Evolutionary conservation across 2,329 filamentous ascomycete genomes (phyloP).

Genomic region (Madurella mycetomatis): DNA sequence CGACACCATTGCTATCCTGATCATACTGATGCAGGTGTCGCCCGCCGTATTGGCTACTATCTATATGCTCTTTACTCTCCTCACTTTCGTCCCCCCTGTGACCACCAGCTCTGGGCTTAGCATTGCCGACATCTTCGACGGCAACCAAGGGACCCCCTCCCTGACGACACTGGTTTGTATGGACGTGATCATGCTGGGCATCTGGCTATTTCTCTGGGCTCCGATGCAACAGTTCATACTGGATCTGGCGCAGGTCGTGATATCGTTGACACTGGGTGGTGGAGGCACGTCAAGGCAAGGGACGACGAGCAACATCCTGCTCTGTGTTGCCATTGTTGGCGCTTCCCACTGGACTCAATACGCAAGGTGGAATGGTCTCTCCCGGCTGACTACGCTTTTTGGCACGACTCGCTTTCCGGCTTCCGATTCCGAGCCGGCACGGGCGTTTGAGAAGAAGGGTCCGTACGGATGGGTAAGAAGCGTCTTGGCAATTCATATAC

Average conservation of each 20-base stretch:
- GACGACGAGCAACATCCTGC: conserved; percentile 65
- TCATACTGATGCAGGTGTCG: conserved; percentile 88
- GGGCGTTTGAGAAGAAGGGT: conserved; percentile 52
- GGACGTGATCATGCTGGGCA: conserved; percentile 74
- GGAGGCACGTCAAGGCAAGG: conserved; percentile 66
- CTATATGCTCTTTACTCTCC: conserved; percentile 85
- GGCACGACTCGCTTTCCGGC: conserved; percentile 33
- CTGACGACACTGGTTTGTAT: conserved; percentile 79
- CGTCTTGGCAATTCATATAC: conserved; percentile 67
- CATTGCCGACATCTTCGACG: conserved; percentile 87
- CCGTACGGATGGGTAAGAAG: conserved; percentile 64
- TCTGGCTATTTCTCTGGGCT: conserved; percentile 85
- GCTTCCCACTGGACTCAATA: conserved; percentile 47
- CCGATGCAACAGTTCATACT: conserved; percentile 83
- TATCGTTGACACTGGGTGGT: conserved; percentile 84
- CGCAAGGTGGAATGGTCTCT: conserved; percentile 44
- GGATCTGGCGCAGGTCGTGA: conserved; percentile 88
- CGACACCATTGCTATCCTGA: conserved; percentile 94
- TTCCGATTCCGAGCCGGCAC: conserved; percentile 40
- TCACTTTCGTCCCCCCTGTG: conserved; percentile 85
- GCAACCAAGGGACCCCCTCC: conserved; percentile 78
- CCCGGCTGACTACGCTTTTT: conserved; percentile 34
- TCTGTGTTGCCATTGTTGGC: conserved; percentile 65
- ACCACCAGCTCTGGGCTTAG: conserved; percentile 74
- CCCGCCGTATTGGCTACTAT: conserved; percentile 83